A percentile compares a stretch with the other conserved stretches of the same genome.
Evolutionary conservation across 2,329 filamentous ascomycete genomes (phyloP).

Genomic region (Fusarium temperatum): DNA sequence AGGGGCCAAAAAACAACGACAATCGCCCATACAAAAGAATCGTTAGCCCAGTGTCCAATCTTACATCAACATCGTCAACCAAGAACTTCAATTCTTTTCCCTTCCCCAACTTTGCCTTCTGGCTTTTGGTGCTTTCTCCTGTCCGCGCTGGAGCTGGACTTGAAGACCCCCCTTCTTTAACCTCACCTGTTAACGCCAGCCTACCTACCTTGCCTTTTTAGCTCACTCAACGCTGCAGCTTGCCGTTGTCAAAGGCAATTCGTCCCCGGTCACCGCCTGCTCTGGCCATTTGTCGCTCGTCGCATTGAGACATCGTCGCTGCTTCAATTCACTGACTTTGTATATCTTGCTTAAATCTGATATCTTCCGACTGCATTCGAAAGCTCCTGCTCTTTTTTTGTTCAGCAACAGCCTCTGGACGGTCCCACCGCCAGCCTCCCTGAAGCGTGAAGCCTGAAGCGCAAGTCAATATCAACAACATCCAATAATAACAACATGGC

Average conservation of each 20-base stretch:
- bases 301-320: conserved; percentile 21
- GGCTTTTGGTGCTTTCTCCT: conserved; percentile 29
- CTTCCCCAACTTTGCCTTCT: conserved; percentile 20
- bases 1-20: conserved; percentile 28
- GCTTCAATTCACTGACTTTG: conserved; percentile 19
- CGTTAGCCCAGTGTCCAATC: conserved; percentile 22
- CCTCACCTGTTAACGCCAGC: background rate
- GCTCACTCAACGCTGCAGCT: conserved; percentile 23
- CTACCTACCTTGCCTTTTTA: conserved; percentile 3
- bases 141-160: conserved; percentile 30
- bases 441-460: conserved; percentile 36
- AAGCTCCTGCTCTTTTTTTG: conserved; percentile 1
- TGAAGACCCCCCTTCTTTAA: background rate
- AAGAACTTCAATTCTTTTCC: conserved; percentile 35
- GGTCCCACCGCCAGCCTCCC: conserved; percentile 13
- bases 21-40: conserved; percentile 28
- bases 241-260: conserved; percentile 19
- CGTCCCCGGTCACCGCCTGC: conserved; percentile 36
- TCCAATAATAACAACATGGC: conserved; percentile 53
- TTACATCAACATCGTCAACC: conserved; percentile 32
- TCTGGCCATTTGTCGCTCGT: conserved; percentile 12
- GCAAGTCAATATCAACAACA: conserved; percentile 36
- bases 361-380: conserved; percentile 2
- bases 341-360: conserved; percentile 10
- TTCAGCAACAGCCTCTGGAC: background rate